Base-by-base conservation (phyloP, 805 yeast genomes). In the Saccharomycopsis fermentans region DNA sequence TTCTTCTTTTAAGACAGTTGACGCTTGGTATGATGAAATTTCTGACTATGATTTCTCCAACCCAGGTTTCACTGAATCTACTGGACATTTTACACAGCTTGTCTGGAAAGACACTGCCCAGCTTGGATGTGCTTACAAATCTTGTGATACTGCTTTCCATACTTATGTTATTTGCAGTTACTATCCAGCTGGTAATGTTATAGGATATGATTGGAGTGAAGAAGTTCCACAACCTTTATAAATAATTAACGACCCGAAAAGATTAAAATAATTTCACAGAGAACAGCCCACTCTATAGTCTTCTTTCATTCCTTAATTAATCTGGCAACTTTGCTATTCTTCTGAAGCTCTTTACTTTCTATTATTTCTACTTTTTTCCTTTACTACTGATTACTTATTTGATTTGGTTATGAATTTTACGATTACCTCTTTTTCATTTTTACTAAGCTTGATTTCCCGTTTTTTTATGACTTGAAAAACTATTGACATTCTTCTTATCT, bases 1-100 rank as follows among this genome's bases (percentile, higher is more conserved):
- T 67, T 66, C 73, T 55, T 70, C 80, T 2, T 52, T 47, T 24
- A 68, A 69, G 27, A 87, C 89, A 2, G 82, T 84, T 14, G 76
- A 76, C 29, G 90, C 88, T 2, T 87, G 94, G 94, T 87, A 86
- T 73, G 74, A 78, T 63, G 95, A 87, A 69, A 77, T 82, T 57
- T 58, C 65, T 52, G 56, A 68, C 6, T 86, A 84, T 72, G 71
- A 79, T 67, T 81, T 77, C 71, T 67, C 76, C 29, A 73, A 73
- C 63, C 82, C 83, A 35, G 74, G 71, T 1, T 79, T 74, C 70
- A 65, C 75, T 51, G 72, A 67, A 34, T 66, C 71, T 12, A 81
- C 90, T 52, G 92, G 92, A 52, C 96, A 89, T 71, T 89, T 86
- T 71, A 86, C 95, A 17, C 92, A 87, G 69, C 72, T 88, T 51